These are phyloP conservation scores for Trichoderma polysporum DNA, from an alignment of 2,329 filamentous ascomycete genomes.

Conservation along the genomic window DNA sequence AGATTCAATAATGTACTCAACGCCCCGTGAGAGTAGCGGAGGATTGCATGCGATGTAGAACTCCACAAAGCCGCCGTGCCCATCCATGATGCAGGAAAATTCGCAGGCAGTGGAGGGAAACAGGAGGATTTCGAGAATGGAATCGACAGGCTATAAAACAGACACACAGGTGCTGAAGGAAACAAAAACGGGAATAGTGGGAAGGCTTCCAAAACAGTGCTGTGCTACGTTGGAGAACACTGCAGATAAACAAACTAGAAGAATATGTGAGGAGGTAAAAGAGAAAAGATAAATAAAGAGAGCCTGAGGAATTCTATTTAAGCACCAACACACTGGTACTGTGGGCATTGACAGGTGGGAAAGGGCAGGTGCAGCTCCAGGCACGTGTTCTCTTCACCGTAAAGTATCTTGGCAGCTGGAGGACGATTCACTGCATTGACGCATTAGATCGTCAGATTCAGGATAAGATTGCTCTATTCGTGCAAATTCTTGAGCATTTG, in stretches of 20 bases:
- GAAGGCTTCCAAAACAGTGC: neutral
- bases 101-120: neutral
- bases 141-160: neutral
- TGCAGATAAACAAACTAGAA: neutral
- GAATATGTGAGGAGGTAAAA: neutral
- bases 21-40: constrained; percentile 34
- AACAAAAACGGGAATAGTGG: neutral
- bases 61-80: constrained; percentile 26
- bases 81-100: neutral
- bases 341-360: constrained; percentile 1
- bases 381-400: constrained; percentile 9
- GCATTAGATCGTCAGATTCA: neutral
- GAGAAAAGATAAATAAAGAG: neutral
- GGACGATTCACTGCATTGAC: constrained; percentile 1
- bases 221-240: neutral
- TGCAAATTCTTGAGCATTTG: neutral
- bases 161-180: neutral
- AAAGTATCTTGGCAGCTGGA: neutral
- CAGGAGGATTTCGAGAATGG: neutral
- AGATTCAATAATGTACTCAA: constrained; percentile 29
- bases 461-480: neutral
- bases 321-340: too few relatives aligned
- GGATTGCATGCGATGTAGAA: constrained; percentile 39
- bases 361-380: neutral
- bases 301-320: neutral